phyloP scores from a whole-genome alignment of 1,284 basidiomycete species.

The Pterulicium gracile region DNA sequence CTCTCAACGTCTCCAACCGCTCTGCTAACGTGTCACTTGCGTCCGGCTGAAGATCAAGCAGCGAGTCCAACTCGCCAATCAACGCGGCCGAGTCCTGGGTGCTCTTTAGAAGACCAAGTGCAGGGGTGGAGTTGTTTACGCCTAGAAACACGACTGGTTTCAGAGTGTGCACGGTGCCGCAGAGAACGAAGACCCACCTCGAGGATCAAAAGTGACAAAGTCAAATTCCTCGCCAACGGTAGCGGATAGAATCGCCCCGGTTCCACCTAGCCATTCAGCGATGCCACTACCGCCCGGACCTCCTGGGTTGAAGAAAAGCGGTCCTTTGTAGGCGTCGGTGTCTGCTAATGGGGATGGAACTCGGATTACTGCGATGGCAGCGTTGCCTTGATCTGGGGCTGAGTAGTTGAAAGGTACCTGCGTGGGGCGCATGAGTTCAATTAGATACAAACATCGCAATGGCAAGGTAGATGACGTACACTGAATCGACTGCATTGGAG shows the following conservation, averaged over 20 bases:
- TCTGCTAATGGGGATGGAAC: conserved; percentile 14
- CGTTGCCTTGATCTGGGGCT: conserved; percentile 16
- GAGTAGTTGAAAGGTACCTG: conserved; percentile 32
- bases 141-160: neutral
- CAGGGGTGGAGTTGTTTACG: neutral
- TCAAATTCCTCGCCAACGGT: conserved; percentile 35
- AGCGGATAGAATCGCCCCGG: conserved; percentile 18
- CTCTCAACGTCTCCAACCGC: neutral
- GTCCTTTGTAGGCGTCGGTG: conserved; percentile 25
- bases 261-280: conserved; percentile 15
- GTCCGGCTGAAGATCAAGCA: neutral
- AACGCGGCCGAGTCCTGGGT: neutral
- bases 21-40: neutral
- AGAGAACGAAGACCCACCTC: conserved; percentile 15
- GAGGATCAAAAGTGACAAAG: conserved; percentile 39
- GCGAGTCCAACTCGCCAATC: neutral
- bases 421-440: neutral
- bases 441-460: neutral
- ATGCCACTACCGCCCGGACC: conserved; percentile 41
- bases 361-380: conserved; percentile 27
- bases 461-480: neutral
- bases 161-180: neutral
- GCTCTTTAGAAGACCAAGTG: neutral
- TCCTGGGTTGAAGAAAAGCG: conserved; percentile 40
- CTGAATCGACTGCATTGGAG: neutral